phyloP scores from a whole-genome alignment of 768 basidiomycete genomes.

The Suillus plorans region DNA sequence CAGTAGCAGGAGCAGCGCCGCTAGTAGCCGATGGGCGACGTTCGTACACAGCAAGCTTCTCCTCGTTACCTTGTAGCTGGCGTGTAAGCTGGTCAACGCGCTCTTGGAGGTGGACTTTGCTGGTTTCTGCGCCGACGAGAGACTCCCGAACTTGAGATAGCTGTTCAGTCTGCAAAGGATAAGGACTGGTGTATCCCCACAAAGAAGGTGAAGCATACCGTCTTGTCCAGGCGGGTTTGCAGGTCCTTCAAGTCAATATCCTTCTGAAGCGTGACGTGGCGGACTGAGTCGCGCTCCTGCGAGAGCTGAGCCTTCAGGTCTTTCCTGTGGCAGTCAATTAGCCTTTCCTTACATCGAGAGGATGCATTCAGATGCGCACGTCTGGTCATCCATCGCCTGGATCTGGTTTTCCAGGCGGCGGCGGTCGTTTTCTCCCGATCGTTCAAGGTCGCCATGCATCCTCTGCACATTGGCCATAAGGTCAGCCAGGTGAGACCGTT shows the following conservation, averaged over 20 bases:
- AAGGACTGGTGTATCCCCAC: slow-evolving; percentile 7
- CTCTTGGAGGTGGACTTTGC: slow-evolving; percentile 76
- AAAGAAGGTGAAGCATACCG: slow-evolving; percentile 41
- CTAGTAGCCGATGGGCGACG: slow-evolving; percentile 45
- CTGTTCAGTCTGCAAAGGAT: slow-evolving; percentile 53
- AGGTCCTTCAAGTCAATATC: slow-evolving; percentile 80
- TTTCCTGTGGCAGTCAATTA: slow-evolving; percentile 46
- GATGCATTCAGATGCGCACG: slow-evolving; percentile 43
- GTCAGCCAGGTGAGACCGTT: slow-evolving; percentile 83
- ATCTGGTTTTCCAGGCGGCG: slow-evolving; percentile 78
- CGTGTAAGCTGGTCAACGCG: slow-evolving; percentile 45
- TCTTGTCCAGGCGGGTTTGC: slow-evolving; percentile 68
- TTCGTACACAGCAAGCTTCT: slow-evolving; percentile 88
- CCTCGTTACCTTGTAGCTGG: slow-evolving; percentile 73
- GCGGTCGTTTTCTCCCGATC: slow-evolving; percentile 80
- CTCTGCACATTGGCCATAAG: slow-evolving; percentile 87
- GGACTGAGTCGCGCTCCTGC: slow-evolving; percentile 71
- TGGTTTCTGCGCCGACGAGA: slow-evolving; percentile 72
- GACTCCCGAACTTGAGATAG: slow-evolving; percentile 67
- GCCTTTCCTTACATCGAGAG: slow-evolving; percentile 1
- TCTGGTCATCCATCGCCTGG: slow-evolving; percentile 75
- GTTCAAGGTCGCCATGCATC: slow-evolving; percentile 87
- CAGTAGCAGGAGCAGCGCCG: slow-evolving; percentile 33
- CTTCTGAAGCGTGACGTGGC: slow-evolving; percentile 76
- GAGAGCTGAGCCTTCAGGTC: slow-evolving; percentile 68